Evolutionary conservation across 495 filamentous ascomycete species (phyloP), one percentile per base, ranked within the genome.

Genomic region (Aspergillus homomorphus): DNA sequence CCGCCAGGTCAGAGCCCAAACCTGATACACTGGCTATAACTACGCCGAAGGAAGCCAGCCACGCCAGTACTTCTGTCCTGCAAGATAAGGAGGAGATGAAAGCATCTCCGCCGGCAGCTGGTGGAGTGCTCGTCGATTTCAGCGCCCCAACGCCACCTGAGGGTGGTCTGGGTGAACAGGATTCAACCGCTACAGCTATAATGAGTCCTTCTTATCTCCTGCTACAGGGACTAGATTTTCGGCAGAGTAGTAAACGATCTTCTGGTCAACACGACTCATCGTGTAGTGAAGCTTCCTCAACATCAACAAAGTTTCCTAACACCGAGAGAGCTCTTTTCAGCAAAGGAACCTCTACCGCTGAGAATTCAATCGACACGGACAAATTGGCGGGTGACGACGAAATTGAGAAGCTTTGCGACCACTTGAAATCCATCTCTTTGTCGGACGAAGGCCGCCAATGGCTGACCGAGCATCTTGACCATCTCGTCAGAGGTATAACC

Each of bases 171-270:
- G 1, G 15, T 38, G 23, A 15, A 14, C 7, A 16, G 15, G 50
- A 24, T 21, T 10, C 38, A 15, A 8, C 22, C 15, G 18, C 45
- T 23, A 5, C 21, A 23, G 16, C 24, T 18, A 33, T 57, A 41
- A 43, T 44, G 52, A 69, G 61, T 18, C 66, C 66, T 24, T 52
- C 51, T 0, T 43, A 62, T 38, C 46, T 53, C 45, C 63, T 66
- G 38, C 52, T 69, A 38, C 21, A 64, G 49, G 66, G 66, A 4
- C 38, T 69, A 16, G 57, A 64, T 3, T 20, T 69, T 66, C 38
- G 33, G 9, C 18, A 57, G 53, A 19, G 53, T 16, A 16, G 12
- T n/a, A 38, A 5, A 38, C 33, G 20, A 28, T 45, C 15, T 50
- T 26, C 2, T 46, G 18, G 18, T 7, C 19, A 12, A 26, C 26